Conservation (phyloP, 305 asterid species). For the Fraxinus angustifolia region DNA sequence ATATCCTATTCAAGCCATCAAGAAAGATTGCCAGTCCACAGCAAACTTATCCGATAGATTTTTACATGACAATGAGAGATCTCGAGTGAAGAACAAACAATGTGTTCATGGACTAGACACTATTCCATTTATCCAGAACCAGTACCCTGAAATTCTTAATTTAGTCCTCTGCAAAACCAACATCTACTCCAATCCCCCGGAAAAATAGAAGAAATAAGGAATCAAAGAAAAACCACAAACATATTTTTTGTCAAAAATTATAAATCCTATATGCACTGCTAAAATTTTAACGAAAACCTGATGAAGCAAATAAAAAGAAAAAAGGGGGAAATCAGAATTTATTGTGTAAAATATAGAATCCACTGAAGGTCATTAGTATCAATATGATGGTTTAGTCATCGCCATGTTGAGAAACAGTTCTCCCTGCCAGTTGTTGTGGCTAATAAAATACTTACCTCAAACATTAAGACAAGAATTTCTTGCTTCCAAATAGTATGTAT, state of each 20-base stretch:
- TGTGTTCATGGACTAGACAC: neutral
- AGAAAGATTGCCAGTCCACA: slow-evolving; percentile 14
- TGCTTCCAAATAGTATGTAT: neutral
- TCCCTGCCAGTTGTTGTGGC: neutral
- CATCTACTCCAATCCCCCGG: neutral
- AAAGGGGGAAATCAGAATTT: neutral
- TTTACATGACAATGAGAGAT: slow-evolving; percentile 3
- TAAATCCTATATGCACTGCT: neutral
- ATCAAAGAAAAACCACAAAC: neutral
- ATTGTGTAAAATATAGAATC: neutral
- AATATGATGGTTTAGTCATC: neutral
- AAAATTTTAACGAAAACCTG: neutral
- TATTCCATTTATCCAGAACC: neutral
- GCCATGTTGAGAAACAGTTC: neutral
- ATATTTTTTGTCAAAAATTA: neutral
- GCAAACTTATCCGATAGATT: slow-evolving; percentile 1
- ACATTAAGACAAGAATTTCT: neutral
- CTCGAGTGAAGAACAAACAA: neutral
- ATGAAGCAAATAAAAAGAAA: neutral
- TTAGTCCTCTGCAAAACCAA: neutral
- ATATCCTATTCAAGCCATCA: neutral
- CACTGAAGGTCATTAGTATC: neutral
- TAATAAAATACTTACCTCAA: neutral
- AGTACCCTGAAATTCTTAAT: neutral
- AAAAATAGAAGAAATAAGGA: neutral